Conservation (phyloP, 805 yeast genomes). For the Starmera pachycereana region DNA sequence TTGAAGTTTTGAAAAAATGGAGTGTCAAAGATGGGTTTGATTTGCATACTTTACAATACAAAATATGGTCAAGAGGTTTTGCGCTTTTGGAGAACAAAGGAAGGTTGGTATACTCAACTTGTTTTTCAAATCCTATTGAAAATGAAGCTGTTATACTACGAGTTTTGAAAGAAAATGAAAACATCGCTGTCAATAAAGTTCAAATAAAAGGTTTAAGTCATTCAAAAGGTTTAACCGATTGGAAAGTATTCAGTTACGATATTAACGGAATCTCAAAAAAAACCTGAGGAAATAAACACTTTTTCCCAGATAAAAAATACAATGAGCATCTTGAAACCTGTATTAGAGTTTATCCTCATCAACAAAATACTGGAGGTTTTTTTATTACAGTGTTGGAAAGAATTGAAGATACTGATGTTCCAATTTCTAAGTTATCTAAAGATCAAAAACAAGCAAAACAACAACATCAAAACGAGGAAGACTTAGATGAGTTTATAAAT, state of each 20-base stretch:
- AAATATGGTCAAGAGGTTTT: conserved; percentile 82
- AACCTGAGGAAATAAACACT: conserved; percentile 18
- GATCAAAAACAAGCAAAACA: too few species aligned
- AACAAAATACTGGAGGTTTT: conserved; percentile 97
- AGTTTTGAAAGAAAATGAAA: conserved; percentile 74
- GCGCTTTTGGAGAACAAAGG: conserved; percentile 86
- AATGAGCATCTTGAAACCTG: conserved; percentile 51
- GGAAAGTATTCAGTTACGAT: conserved; percentile 85
- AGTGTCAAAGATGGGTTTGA: conserved; percentile 95
- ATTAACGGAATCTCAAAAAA: conserved; percentile 25
- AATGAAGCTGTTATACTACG: conserved; percentile 96
- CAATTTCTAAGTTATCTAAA: too few species aligned
- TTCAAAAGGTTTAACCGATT: conserved; percentile 59
- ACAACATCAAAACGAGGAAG: too few species aligned
- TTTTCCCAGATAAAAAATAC: conserved; percentile 66
- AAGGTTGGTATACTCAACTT: conserved; percentile 89
- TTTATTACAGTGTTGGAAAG: conserved; percentile 90
- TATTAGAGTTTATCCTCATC: conserved; percentile 93
- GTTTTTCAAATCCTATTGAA: conserved; percentile 92
- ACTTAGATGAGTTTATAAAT: too few species aligned
- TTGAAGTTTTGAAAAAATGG: conserved; percentile 84
- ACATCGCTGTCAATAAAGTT: conserved; percentile 68
- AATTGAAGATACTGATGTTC: conserved; percentile 8
- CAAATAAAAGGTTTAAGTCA: conserved; percentile 69
- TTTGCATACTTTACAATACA: conserved; percentile 78